Evolutionary conservation across 1,284 basidiomycete species (phyloP), one percentile per base, ranked within the genome.

Genomic region (Cerioporus squamosus): DNA sequence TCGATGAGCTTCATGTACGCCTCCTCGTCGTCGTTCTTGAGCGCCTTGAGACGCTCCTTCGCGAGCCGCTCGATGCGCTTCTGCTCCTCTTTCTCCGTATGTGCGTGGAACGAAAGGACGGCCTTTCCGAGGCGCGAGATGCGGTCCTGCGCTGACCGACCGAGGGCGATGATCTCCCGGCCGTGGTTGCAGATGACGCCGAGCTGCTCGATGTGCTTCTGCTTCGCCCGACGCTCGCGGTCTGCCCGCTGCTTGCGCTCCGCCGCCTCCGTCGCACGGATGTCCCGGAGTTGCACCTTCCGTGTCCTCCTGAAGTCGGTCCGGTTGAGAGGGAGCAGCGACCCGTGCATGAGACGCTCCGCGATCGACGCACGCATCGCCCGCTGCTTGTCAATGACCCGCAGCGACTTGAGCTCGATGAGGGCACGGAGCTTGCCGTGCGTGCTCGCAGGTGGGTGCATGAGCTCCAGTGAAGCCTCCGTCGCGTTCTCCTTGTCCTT

Each of bases 1-100:
- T 99, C 97, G 70, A 99, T 96, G 68, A 99, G 91, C 74, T 96
- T 97, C 84, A 99, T 91, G 75, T 99, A 99, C 18, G 95, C 97
- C 75, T 98, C 97, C 80, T 99, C 97, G 80, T 99, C 97, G 73
- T 99, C 96, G 43, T 93, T 93, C 79, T 97, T 96, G 65, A 99
- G 87, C 20, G 97, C 97, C 79, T 95, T 96, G 66, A 99, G 82
- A 94, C 97, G 95, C 75, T 99, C 97, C 79, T 98, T 99, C 49
- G 94, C 92, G 51, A 99, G 88, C 60, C 95, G 83, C 77, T 99
- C 97, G 66, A 99, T 93, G 38, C 97, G 86, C 77, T 97, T 95
- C 81, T 98, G 95, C 82, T 99, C 98, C 79, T 99, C 97, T 81
- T 96, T 97, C 81, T 99, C 96, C 0, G 96, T 97, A 57, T 87